phyloP scores from a whole-genome alignment of 2,329 filamentous ascomycete species.

The Paraphoma chrysanthemicola region DNA sequence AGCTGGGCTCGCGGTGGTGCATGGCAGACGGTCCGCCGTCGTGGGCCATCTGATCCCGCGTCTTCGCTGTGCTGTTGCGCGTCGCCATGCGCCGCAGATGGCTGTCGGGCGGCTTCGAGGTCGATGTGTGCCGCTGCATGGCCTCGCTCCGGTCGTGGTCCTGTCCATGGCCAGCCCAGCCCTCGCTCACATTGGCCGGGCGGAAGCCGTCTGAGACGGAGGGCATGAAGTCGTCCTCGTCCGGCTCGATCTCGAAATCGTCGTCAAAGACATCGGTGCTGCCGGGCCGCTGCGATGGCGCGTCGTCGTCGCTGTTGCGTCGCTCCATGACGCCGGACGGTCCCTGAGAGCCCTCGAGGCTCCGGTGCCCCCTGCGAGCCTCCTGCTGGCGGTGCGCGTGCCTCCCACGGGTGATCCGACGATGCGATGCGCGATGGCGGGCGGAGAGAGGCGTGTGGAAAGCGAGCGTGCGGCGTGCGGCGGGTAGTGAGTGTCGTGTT shows the following conservation, averaged over 20 bases:
- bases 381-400: conserved; percentile 20
- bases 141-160: conserved; percentile 32
- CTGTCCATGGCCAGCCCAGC: conserved; percentile 25
- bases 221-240: conserved; percentile 51
- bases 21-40: conserved; percentile 26
- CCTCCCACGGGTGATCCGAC: conserved; percentile 12
- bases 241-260: conserved; percentile 52
- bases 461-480: conserved; percentile 25
- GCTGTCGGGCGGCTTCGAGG: conserved; percentile 24
- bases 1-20: conserved; percentile 30
- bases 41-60: conserved; percentile 29
- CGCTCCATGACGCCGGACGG: conserved; percentile 47
- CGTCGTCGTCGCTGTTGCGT: conserved; percentile 42
- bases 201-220: conserved; percentile 56
- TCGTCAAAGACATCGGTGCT: conserved; percentile 58
- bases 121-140: conserved; percentile 32
- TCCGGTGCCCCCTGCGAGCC: conserved; percentile 30
- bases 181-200: conserved; percentile 40
- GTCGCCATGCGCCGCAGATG: conserved; percentile 42
- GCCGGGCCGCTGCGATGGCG: conserved; percentile 33
- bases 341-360: conserved; percentile 40
- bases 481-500: conserved; percentile 31
- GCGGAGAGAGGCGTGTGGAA: conserved; percentile 20
- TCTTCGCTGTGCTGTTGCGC: conserved; percentile 48
- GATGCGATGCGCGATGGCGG: conserved; percentile 17